Base-by-base conservation (phyloP, 805 yeast genomes). In the Ogataea minuta region DNA sequence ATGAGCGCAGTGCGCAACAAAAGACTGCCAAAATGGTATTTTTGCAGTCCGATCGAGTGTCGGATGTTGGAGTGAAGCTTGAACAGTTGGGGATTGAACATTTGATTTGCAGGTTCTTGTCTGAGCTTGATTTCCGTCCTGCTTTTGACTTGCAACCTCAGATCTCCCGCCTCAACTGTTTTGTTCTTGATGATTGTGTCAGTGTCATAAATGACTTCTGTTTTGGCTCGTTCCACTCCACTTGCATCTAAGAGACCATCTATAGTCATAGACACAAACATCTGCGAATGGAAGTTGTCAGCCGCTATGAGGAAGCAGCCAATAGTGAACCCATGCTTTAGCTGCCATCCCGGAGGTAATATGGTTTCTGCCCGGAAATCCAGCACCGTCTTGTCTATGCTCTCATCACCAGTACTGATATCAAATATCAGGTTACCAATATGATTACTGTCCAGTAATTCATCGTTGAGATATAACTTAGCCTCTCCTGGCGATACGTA, bases 221-320 rank as follows among this genome's bases (percentile, higher is more conserved):
- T 16, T 11, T 32, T 32, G 10, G 38, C n/a, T 12, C 36, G 23
- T 27, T 44, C 45, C 10, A 30, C 31, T 2, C 48, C 48, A 16
- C 31, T 24, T 9, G 48, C 30, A 27, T 44, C 48, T 26, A 37
- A 11, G 3, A 44, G 30, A 2, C 48, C 48, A n/a, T 29, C 34
- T n/a, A 38, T 26, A 7, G 36, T 41, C 31, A 44, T 27, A 6
- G 48, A 44, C 13, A 44, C 48, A 34, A 41, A 44, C n/a, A 38
- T 28, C 14, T 37, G 45, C 6, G 45, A 23, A 13, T 41, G 32
- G 28, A 35, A 35, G 15, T 36, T 28, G 27, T 41, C 33, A 14
- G 48, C 35, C 6, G 43, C 45, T 14, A 41, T 35, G 6, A 44
- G 23, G 17, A 41, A 32, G 15, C 45, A 44, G 6, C 48, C 37